These are phyloP conservation scores for Fusarium floridanum DNA, from an alignment of 2,329 filamentous ascomycete species.

Conservation along the genomic window DNA sequence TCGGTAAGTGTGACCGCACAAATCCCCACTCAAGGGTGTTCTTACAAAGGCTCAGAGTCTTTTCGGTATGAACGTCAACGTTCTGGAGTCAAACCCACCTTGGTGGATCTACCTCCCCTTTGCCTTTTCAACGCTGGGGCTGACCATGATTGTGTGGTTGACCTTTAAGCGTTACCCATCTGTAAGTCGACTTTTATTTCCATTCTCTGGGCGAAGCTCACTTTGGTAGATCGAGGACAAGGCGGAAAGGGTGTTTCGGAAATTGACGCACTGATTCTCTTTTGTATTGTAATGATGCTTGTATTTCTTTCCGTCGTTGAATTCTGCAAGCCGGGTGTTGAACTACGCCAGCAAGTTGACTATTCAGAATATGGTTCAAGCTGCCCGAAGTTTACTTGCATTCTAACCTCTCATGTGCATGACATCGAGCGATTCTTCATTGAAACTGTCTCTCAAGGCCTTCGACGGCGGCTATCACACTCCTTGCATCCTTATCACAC, in stretches of 20 bases:
- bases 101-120: neutral
- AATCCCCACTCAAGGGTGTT: neutral
- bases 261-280: neutral
- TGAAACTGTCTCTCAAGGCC: conserved; percentile 9
- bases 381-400: neutral
- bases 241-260: neutral
- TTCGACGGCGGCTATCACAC: neutral
- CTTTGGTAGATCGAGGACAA: neutral
- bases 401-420: neutral
- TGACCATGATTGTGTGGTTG: neutral
- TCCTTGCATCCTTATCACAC: neutral
- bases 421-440: neutral
- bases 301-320: neutral
- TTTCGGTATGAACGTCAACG: neutral
- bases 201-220: neutral
- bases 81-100: neutral
- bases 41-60: neutral
- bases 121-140: neutral
- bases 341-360: neutral
- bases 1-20: neutral
- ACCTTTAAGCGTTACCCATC: neutral
- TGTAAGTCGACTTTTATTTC: neutral
- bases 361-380: neutral
- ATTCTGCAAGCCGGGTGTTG: neutral
- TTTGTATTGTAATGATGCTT: neutral